Evolutionary conservation across 306 rosid species (phyloP), one percentile per base, ranked within the genome.

Genomic region (Cicer chorassanicum): DNA sequence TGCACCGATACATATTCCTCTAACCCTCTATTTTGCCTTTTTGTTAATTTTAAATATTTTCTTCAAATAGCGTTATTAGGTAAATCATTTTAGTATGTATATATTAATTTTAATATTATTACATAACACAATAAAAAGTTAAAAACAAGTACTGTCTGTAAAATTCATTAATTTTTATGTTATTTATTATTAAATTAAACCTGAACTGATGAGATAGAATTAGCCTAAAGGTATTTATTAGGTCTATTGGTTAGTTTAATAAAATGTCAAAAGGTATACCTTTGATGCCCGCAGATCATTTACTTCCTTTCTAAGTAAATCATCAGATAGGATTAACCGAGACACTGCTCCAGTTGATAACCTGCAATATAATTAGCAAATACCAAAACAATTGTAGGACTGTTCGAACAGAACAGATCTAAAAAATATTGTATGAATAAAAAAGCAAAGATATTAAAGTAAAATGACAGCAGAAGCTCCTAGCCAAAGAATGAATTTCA

Each of bases 261-360:
- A 8, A 53, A 53, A 53, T 29, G 7, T 40, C 53, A 41, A 62
- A 46, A 19, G 71, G 73, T 48, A 48, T 75, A 86, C 97, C 96
- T 87, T 92, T 40, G 97, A 81, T 69, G 91, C 80, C 70, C 99
- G 83, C 59, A 91, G 78, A 43, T 85, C 89, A 72, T 94, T 94
- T 69, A 88, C 93, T 19, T 91, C 93, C 92, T 84, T 82, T 71
- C 97, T 86, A 80, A 92, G 96, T 74, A 92, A 90, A 85, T 94
- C 99, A 74, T 92, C 92, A 0, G 97, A 92, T 57, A 92, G 86
- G 79, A 94, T 88, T 84, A 91, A 81, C 60, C 95, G 91, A 45
- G 97, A 94, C 39, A 94, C 36, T 0, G 88, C 96, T 67, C 99
- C 99, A 0, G 97, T 94, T 64, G 92, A 90, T 78, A 94, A 82